These are phyloP conservation scores for Chlamydomonas applanata DNA, from an alignment of 139 green algal species.

Conservation along the genomic window DNA sequence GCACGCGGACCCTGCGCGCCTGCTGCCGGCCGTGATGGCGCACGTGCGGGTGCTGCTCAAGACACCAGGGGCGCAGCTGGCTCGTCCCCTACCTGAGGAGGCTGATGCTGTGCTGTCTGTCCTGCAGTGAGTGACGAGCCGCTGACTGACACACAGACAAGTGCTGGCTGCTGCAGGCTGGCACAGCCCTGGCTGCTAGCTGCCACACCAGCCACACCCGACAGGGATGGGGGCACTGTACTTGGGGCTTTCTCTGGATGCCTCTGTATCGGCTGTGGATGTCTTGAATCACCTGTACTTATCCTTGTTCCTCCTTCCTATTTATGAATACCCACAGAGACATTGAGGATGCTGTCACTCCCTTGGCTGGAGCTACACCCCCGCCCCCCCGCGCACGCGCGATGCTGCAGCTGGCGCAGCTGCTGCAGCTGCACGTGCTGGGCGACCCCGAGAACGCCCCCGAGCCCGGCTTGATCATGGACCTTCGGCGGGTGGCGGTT, in stretches of 20 bases:
- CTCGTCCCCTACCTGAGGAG: not conserved
- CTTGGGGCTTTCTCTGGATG: no score
- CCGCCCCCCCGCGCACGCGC: conserved; percentile 9
- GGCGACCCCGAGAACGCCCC: conserved; percentile 36
- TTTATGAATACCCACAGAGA: conserved; percentile 9
- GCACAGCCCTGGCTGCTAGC: no score
- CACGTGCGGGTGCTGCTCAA: not conserved
- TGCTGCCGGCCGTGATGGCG: not conserved
- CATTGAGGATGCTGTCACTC: not conserved
- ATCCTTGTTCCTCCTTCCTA: no score
- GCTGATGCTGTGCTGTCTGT: not conserved
- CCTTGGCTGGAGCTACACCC: not conserved
- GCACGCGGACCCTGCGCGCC: not conserved
- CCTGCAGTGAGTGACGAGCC: not conserved
- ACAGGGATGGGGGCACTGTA: no score
- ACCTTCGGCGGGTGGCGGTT: conserved; percentile 34
- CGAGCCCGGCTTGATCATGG: conserved; percentile 50
- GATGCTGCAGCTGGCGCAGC: conserved; percentile 46
- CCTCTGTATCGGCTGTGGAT: no score
- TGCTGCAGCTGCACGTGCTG: conserved; percentile 66
- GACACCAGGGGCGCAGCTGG: not conserved
- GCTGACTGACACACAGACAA: no score
- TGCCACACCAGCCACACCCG: no score
- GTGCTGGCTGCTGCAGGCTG: no score
- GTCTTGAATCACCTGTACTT: no score